Base-by-base conservation (phyloP, 1,284 basidiomycete genomes). In the Ceratobasidium sp. region DNA sequence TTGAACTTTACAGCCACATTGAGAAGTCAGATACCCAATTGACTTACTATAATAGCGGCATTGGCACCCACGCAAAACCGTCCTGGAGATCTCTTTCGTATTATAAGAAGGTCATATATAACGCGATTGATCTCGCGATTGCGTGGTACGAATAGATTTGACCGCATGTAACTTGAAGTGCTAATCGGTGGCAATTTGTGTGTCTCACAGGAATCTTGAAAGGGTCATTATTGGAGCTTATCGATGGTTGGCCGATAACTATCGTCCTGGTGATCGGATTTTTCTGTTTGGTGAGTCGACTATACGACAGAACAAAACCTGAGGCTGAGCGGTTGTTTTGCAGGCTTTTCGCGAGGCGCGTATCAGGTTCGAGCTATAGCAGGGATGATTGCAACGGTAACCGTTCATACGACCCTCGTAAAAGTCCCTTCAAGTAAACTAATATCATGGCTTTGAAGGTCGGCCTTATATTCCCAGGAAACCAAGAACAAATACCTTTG, bases 341-440 rank as follows among this genome's bases (percentile, higher is more conserved):
- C 54, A 87, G 87, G 87, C 11, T 87, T 87, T 76, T 87, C 86
- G 63, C 82, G 86, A 35, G 86, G 86, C n/a, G 86, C 86, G 35
- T 87, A 86, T 78, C 86, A 87, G 81, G 86, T 83, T 10, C 84
- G 86, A 6, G 82, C 80, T 2, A 79, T 87, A 1, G 85, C 86
- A 0, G 85, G 78, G 0, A 87, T 87, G 86, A 85, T 87, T 65
- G 77, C 84, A 3, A 82, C 81, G 77, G 86, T 86, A 76, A 4
- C 6, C 13, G 39, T 42, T 42, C 13, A 13, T 42, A 13, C n/a
- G n/a, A n/a, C n/a, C n/a, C n/a, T n/a, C n/a, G n/a, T n/a, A n/a
- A n/a, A n/a, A n/a, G n/a, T n/a, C n/a, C n/a, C n/a, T n/a, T n/a
- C n/a, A n/a, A n/a, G n/a, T n/a, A n/a, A 45, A 15, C 56, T 60